Conservation (phyloP, 805 yeast species). For the Starmerella floris region DNA sequence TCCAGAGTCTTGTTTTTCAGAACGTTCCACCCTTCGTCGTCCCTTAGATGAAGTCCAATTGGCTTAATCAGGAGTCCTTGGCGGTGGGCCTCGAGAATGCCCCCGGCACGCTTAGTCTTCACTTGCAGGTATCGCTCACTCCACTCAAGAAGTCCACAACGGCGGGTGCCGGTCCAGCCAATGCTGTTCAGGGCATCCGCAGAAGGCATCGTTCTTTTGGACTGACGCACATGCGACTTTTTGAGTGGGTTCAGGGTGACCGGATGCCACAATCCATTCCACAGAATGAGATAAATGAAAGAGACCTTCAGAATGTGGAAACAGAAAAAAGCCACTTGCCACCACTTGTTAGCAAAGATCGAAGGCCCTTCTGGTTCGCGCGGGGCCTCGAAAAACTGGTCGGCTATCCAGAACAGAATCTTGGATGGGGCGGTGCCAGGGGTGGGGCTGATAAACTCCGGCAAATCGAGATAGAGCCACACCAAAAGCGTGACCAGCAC, state of each 20-base stretch:
- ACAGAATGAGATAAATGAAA: constrained; percentile 43
- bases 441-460: constrained; percentile 78
- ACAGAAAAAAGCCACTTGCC: constrained; percentile 60
- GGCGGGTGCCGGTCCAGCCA: constrained; percentile 94
- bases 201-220: constrained; percentile 20
- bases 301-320: constrained; percentile 55
- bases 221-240: constrained; percentile 19
- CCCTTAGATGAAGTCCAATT: constrained; percentile 49
- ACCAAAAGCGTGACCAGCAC: constrained; percentile 26
- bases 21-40: constrained; percentile 62
- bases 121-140: constrained; percentile 52
- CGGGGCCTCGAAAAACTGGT: constrained; percentile 28
- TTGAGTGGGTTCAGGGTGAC: constrained; percentile 34
- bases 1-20: constrained; percentile 4
- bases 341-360: constrained; percentile 34
- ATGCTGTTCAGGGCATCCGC: constrained; percentile 46
- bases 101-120: constrained; percentile 52
- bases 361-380: constrained; percentile 31
- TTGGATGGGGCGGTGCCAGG: constrained; percentile 78
- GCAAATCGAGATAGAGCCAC: constrained; percentile 92
- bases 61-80: constrained; percentile 49
- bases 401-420: constrained; percentile 31
- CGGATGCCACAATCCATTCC: constrained; percentile 73
- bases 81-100: constrained; percentile 58
- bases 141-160: constrained; percentile 57